phyloP scores from a whole-genome alignment of 192 early-diverging fungal species.

The Entrophospora sp. region DNA sequence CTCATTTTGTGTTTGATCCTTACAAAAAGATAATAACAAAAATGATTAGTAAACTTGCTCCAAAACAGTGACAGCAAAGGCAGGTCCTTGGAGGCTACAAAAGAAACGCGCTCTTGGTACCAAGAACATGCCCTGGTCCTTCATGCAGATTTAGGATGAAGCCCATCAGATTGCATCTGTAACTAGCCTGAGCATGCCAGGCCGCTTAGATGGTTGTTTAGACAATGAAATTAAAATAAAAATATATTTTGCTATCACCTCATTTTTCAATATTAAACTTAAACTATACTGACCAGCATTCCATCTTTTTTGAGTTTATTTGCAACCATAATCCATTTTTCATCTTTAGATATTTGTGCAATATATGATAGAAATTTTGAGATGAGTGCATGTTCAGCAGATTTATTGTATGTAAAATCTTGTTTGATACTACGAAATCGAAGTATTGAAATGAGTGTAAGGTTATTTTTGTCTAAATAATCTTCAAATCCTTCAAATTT shows the following conservation, averaged over 20 bases:
- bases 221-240: no score
- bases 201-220: not conserved
- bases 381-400: not conserved
- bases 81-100: not conserved
- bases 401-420: constrained; percentile 1
- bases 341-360: not conserved
- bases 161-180: not conserved
- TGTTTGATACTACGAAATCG: not conserved
- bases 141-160: not conserved
- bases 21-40: not conserved
- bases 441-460: not conserved
- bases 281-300: not conserved
- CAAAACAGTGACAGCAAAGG: no score
- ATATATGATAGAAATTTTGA: not conserved
- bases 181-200: not conserved
- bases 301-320: not conserved
- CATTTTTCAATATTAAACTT: no score
- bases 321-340: not conserved
- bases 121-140: not conserved
- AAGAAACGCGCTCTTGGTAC: not conserved
- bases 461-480: not conserved
- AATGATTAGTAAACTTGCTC: not conserved
- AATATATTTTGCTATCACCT: no score
- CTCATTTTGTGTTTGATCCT: constrained; percentile 1
- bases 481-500: not conserved